Conservation (phyloP, 192 early-diverging fungal genomes). For the Coemansia javaensis region DNA sequence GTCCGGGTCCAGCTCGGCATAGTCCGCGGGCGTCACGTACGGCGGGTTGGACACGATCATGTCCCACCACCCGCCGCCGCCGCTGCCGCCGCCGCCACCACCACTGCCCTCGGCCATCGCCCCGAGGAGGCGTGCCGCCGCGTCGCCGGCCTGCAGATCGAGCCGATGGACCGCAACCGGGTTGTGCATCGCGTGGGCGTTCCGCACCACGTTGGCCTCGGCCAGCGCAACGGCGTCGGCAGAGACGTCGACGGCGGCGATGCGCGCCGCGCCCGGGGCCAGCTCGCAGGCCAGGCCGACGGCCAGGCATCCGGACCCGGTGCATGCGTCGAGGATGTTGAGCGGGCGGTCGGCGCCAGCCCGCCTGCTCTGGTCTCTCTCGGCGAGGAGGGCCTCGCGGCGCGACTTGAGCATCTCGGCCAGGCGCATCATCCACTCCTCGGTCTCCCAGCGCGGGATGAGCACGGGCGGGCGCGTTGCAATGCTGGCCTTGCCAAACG, state of each 20-base stretch:
- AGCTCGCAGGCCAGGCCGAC: conserved; percentile 65
- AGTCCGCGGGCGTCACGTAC: conserved; percentile 73
- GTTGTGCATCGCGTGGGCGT: conserved; percentile 20
- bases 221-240: conserved; percentile 61
- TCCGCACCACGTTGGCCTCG: conserved; percentile 43
- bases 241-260: conserved; percentile 66
- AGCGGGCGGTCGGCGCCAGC: conserved; percentile 20
- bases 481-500: conserved; percentile 77
- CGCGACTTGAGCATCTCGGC: conserved; percentile 45
- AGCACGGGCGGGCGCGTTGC: conserved; percentile 66
- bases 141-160: conserved; percentile 28
- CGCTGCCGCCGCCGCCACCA: too few species aligned
- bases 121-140: not conserved
- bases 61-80: too few species aligned
- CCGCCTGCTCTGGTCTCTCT: too few species aligned
- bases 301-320: conserved; percentile 82
- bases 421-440: conserved; percentile 79
- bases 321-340: conserved; percentile 79
- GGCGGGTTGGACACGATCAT: conserved; percentile 90
- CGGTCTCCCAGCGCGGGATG: conserved; percentile 93
- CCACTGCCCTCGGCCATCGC: not conserved
- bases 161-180: conserved; percentile 46
- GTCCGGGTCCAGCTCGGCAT: conserved; percentile 58
- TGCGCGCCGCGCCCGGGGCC: conserved; percentile 27
- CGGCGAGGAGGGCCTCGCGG: not conserved